Evolutionary conservation across 2,329 filamentous ascomycete genomes (phyloP), one percentile per base, ranked within the genome.

Genomic region (Pseudopyricularia cyperi): DNA sequence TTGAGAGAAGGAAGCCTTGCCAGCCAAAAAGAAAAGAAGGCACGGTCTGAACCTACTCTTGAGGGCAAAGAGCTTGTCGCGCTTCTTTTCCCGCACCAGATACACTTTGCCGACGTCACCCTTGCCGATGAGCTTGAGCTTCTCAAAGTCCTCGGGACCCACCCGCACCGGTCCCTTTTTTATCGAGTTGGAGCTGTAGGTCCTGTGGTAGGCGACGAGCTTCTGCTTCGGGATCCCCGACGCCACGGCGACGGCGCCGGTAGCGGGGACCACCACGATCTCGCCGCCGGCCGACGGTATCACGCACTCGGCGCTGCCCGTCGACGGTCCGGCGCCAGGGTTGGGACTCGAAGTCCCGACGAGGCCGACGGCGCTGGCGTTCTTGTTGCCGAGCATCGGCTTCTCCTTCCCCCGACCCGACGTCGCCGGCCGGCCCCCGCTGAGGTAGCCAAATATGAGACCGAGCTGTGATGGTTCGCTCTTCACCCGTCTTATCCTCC

Each of bases 31-130:
- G 22, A 22, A n/a, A n/a, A n/a, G n/a, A n/a, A n/a, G n/a, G n/a
- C n/a, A n/a, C n/a, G 0, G 17, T 4, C 37, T 48, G 26, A 15
- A 66, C 75, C 59, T 67, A 96, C 91, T 91, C 72, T 98, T 98
- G 93, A 98, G 98, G 52, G 93, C 93, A 70, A 97, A 98, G 50
- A 98, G 71, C 58, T 93, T 80, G 60, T 83, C 84, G 62, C 90
- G 95, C 79, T 97, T 97, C 80, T 98, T 98, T 70, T 98, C 93
- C 59, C 89, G 80, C 50, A 98, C 93, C 59, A 98, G 73, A 65
- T 98, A 98, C 1, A 98, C 93, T 72, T 98, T 98, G 56, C 93
- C 93, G 24, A 98, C 93, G 68, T 98, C 93, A 54, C 93, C 93
- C 72, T 98, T 98, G 53, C 93, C 93, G 63, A 98, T 96, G 69